Evolutionary conservation across 2,329 filamentous ascomycete genomes (phyloP), one percentile per base, ranked within the genome.

Genomic region (Incumbomyces lentus): DNA sequence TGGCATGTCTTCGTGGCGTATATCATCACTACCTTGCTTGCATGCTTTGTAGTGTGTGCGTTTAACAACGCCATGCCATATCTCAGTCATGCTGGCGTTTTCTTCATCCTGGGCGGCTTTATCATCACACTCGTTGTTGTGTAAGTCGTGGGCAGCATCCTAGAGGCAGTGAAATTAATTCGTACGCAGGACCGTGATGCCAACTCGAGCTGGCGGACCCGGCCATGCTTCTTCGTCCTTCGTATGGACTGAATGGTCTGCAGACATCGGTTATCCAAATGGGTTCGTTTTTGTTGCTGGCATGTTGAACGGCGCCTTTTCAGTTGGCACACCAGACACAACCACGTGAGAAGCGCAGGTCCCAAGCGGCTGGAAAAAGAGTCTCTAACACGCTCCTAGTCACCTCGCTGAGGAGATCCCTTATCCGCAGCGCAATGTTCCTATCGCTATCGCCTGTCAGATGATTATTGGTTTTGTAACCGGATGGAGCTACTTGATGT

Each of bases 251-350:
- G 54, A 76, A 64, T 57, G 77, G 76, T 43, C 75, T 62, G 75
- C 65, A 54, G 54, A 65, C 40, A 67, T 67, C 39, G 55, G 66
- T 18, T 65, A 63, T 48, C 51, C 57, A 1, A 67, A 76, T 37
- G 78, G 78, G 13, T 74, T 83, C n/a, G 78, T 78, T 2, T 83
- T 84, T 52, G 64, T 82, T 19, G 66, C 75, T 1, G 79, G 80
- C 14, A 80, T 83, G 60, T 67, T 84, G 18, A 86, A 86, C 55
- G 82, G 80, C 10, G 81, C 81, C 2, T 86, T 78, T 58, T 75
- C 76, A 37, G 75, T 85, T 10, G 82, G 81, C 6, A 76, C 77
- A 1, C 76, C 79, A 0, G 82, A 86, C 57, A 76, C 78, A 40
- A 75, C 78, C 1, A 76, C 75, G 1, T 81, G 84, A 58, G 60